Evolutionary conservation across 202 grass and related monocot species (phyloP).

Genomic region (Dendrocalamus latiflorus): DNA sequence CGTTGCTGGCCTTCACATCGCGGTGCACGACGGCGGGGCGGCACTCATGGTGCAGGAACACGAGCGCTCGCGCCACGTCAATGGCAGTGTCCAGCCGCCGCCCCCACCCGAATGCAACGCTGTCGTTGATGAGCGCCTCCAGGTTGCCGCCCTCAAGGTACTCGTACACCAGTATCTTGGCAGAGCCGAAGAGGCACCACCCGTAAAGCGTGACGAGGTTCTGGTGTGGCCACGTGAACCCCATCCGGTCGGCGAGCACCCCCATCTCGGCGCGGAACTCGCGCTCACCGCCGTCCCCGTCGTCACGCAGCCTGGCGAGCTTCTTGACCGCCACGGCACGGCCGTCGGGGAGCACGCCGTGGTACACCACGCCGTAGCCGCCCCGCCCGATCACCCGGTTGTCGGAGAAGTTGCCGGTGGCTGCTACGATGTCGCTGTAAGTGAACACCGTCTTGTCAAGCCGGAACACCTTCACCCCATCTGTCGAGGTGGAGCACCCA

Average conservation of each 20-base stretch:
- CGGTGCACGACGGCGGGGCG: constrained; percentile 78
- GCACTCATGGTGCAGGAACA: constrained; percentile 95
- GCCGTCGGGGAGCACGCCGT: constrained; percentile 71
- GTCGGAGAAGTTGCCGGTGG: constrained; percentile 66
- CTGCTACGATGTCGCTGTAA: constrained; percentile 65
- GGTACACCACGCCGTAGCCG: constrained; percentile 85
- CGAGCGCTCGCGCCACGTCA: constrained; percentile 60
- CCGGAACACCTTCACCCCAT: constrained; percentile 59
- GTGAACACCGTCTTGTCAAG: constrained; percentile 68
- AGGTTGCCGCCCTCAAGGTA: constrained; percentile 75
- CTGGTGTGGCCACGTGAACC: constrained; percentile 62
- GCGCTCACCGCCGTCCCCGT: constrained; percentile 47
- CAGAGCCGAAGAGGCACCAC: constrained; percentile 70
- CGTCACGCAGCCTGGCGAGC: constrained; percentile 36
- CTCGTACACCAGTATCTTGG: constrained; percentile 89
- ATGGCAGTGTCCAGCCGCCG: constrained; percentile 49
- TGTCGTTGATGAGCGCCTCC: constrained; percentile 54
- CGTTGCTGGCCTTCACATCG: constrained; percentile 95
- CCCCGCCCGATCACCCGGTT: constrained; percentile 66
- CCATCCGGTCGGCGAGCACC: constrained; percentile 54
- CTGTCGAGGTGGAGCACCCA: constrained; percentile 34
- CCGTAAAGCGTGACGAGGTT: constrained; percentile 82
- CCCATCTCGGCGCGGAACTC: constrained; percentile 96
- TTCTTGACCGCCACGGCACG: constrained; percentile 79
- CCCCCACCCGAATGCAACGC: constrained; percentile 22